phyloP scores from a whole-genome alignment of 2,329 filamentous ascomycete species.

The Fusarium sp. region DNA sequence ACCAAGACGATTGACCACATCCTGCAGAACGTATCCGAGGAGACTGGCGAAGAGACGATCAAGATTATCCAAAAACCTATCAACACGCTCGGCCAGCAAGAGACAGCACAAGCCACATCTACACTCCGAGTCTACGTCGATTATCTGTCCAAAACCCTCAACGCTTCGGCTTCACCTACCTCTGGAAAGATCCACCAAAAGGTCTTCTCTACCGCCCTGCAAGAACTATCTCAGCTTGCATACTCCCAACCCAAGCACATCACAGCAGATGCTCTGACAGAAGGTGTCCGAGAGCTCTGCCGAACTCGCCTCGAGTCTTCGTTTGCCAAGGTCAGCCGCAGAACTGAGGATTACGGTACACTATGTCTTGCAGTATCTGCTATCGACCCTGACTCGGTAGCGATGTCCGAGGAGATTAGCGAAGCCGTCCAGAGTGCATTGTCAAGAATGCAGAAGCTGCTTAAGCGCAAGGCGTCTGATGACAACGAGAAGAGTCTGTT shows the following conservation, averaged over 20 bases:
- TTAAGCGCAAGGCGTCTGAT: constrained; percentile 56
- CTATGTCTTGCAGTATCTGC: constrained; percentile 67
- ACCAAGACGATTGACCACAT: constrained; percentile 86
- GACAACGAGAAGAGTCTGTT: constrained; percentile 56
- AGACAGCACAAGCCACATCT: constrained; percentile 47
- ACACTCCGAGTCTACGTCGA: constrained; percentile 64
- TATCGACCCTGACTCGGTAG: constrained; percentile 64
- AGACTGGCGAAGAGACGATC: constrained; percentile 67
- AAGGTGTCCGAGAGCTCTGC: constrained; percentile 66
- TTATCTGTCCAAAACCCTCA: constrained; percentile 66
- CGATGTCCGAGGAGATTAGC: constrained; percentile 68
- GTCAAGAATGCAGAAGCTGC: constrained; percentile 64
- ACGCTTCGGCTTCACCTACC: constrained; percentile 50
- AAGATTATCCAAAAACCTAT: constrained; percentile 61
- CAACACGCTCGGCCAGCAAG: constrained; percentile 44
- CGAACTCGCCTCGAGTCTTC: constrained; percentile 69
- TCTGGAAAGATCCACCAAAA: constrained; percentile 48
- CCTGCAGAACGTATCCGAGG: constrained; percentile 68
- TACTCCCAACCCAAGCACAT: constrained; percentile 63
- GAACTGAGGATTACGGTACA: constrained; percentile 63
- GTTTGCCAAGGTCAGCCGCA: constrained; percentile 68
- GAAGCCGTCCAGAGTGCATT: constrained; percentile 65
- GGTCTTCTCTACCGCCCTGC: constrained; percentile 58
- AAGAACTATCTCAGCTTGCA: constrained; percentile 66
- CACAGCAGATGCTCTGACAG: constrained; percentile 59